Evolutionary conservation across 768 basidiomycete genomes (phyloP).

Genomic region (Mycena epipterygia): DNA sequence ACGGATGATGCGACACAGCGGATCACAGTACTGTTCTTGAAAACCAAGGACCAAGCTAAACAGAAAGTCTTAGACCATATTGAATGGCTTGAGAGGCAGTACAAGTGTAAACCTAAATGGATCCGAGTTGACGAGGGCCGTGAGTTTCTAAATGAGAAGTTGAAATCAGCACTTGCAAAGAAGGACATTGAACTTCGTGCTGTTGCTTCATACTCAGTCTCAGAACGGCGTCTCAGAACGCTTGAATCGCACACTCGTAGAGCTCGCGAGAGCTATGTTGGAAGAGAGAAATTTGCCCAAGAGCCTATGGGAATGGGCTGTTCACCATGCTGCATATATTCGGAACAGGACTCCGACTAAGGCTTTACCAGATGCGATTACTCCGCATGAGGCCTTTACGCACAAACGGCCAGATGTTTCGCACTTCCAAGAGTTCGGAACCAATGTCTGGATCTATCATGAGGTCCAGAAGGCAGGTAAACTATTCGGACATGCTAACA

Average conservation of each 20-base stretch:
- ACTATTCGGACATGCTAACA: neutral
- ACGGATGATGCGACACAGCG: too few relatives aligned
- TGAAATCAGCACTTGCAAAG: conserved; percentile 36
- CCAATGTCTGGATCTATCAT: conserved; percentile 22
- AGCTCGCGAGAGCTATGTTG: conserved; percentile 48
- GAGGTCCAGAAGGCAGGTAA: conserved; percentile 3
- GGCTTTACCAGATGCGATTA: neutral
- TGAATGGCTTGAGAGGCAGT: conserved; percentile 30
- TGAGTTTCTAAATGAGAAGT: conserved; percentile 44
- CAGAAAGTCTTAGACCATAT: conserved; percentile 35
- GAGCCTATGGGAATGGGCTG: conserved; percentile 40
- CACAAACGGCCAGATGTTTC: neutral
- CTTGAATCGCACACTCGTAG: conserved; percentile 46
- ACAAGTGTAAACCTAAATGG: conserved; percentile 9
- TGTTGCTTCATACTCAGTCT: conserved; percentile 49
- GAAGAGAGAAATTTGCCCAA: conserved; percentile 33
- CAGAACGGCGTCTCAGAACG: conserved; percentile 57
- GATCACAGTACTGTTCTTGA: conserved; percentile 34
- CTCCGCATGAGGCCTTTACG: conserved; percentile 14
- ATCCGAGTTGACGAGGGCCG: conserved; percentile 45
- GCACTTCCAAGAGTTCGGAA: conserved; percentile 18
- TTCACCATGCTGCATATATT: conserved; percentile 38
- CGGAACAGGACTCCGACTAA: conserved; percentile 28
- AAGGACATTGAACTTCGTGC: conserved; percentile 37
- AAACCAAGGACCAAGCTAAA: conserved; percentile 34